These are phyloP conservation scores for Trichoderma oligosporum DNA, from an alignment of 2,329 filamentous ascomycete species.

Conservation along the genomic window DNA sequence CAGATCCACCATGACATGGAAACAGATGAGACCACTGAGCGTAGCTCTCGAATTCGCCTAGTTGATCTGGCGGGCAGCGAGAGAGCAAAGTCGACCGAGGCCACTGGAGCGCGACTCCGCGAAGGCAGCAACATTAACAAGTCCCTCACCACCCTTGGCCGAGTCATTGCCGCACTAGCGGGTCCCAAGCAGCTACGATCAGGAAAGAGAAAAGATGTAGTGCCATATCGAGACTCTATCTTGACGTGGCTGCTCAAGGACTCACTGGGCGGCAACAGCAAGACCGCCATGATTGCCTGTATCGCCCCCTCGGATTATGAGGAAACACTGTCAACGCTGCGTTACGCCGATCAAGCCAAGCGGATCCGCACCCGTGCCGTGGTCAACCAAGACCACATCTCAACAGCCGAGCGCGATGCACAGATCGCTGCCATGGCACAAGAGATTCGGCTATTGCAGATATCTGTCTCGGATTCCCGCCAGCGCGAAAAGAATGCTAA, in stretches of 20 bases:
- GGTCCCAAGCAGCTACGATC: conserved; percentile 58
- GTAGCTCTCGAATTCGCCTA: conserved; percentile 86
- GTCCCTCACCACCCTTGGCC: conserved; percentile 88
- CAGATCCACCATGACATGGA: conserved; percentile 97
- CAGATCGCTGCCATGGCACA: conserved; percentile 94
- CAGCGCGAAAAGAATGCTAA: conserved; percentile 72
- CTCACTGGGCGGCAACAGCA: conserved; percentile 91
- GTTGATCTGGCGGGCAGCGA: conserved; percentile 95
- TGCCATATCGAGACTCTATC: conserved; percentile 90
- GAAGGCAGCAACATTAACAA: conserved; percentile 99
- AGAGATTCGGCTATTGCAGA: conserved; percentile 81
- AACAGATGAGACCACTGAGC: conserved; percentile 96
- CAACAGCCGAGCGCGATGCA: conserved; percentile 86
- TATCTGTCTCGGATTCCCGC: conserved; percentile 63
- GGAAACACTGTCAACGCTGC: conserved; percentile 90
- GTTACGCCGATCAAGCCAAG: conserved; percentile 97
- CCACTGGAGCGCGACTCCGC: conserved; percentile 81
- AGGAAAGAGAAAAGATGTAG: conserved; percentile 60
- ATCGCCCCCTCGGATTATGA: conserved; percentile 95
- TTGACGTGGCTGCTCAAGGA: conserved; percentile 88
- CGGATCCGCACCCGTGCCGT: conserved; percentile 90
- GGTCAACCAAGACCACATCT: conserved; percentile 93
- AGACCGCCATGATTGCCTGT: conserved; percentile 98
- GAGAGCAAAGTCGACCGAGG: conserved; percentile 90
- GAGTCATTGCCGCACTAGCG: conserved; percentile 89